phyloP scores from a whole-genome alignment of 148 eudicot genomes.

The Cornus kousa region DNA sequence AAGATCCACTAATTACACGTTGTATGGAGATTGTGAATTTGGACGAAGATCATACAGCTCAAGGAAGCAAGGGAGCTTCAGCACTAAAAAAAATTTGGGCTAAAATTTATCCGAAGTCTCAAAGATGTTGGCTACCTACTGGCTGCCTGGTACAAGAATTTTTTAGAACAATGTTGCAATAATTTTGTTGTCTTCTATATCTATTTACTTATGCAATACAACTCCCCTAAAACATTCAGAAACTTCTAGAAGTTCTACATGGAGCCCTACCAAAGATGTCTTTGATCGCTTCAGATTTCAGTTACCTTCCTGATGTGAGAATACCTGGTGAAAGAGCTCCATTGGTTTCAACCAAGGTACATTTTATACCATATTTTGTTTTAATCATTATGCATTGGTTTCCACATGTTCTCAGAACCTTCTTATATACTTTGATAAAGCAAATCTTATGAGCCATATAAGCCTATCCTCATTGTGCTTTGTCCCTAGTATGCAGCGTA shows the following conservation, averaged over 20 bases:
- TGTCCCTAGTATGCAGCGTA: background rate
- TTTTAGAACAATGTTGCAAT: background rate
- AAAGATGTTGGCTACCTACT: conserved; percentile 90
- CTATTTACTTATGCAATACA: background rate
- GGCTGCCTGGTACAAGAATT: conserved; percentile 69
- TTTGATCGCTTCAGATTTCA: conserved; percentile 88
- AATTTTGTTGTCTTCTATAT: background rate
- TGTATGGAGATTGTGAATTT: conserved; percentile 73
- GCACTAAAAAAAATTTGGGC: conserved; percentile 53
- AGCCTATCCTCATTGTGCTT: background rate
- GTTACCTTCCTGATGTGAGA: conserved; percentile 89
- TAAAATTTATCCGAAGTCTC: conserved; percentile 74
- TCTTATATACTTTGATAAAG: background rate
- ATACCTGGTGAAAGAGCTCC: conserved; percentile 94
- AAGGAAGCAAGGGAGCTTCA: conserved; percentile 36
- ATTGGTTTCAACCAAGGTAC: conserved; percentile 84
- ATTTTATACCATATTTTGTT: background rate
- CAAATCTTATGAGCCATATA: background rate
- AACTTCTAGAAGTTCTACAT: conserved; percentile 79
- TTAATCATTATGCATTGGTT: background rate
- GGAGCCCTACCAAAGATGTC: conserved; percentile 94
- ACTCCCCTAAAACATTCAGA: conserved; percentile 34
- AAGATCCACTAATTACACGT: conserved; percentile 62
- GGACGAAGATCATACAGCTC: conserved; percentile 40
- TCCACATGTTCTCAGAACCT: background rate